These are phyloP conservation scores for Pyrenula aspistea DNA, from an alignment of 495 filamentous ascomycete genomes.

Conservation along the genomic window DNA sequence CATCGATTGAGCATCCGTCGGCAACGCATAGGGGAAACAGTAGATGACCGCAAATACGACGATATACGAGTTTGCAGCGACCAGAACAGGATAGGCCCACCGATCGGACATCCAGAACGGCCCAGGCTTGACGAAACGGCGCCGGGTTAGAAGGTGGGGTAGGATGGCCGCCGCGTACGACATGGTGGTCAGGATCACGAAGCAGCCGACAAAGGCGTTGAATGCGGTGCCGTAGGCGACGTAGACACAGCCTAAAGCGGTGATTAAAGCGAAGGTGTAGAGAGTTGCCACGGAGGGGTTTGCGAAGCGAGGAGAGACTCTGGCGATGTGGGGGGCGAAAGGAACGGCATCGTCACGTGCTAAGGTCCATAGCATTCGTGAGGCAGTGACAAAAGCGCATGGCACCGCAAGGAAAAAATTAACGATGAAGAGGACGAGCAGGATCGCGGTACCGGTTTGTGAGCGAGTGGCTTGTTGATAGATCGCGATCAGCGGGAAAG, in stretches of 20 bases:
- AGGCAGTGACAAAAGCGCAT: conserved; percentile 55
- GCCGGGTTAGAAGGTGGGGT: conserved; percentile 50
- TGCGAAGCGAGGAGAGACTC: conserved; percentile 27
- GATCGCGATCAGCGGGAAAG: conserved; percentile 60
- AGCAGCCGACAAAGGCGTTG: conserved; percentile 56
- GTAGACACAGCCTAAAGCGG: conserved; percentile 57
- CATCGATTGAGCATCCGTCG: conserved; percentile 47
- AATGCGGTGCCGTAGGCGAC: conserved; percentile 60
- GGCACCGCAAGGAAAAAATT: conserved; percentile 36
- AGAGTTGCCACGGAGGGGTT: conserved; percentile 50
- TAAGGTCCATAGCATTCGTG: conserved; percentile 66
- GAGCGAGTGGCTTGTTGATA: conserved; percentile 61
- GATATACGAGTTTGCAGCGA: conserved; percentile 47
- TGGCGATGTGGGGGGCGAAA: conserved; percentile 20
- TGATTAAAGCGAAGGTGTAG: conserved; percentile 45
- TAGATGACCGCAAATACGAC: conserved; percentile 56
- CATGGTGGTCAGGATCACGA: conserved; percentile 59
- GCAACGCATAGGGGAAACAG: conserved; percentile 55
- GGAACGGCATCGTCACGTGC: conserved; percentile 52
- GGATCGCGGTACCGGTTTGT: conserved; percentile 40
- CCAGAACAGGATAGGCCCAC: conserved; percentile 44
- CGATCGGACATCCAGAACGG: conserved; percentile 54
- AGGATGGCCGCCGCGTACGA: conserved; percentile 63
- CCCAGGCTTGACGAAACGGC: conserved; percentile 50
- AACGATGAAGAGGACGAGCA: conserved; percentile 49